phyloP scores from a whole-genome alignment of 768 basidiomycete species.

The Boletus coccyginus region DNA sequence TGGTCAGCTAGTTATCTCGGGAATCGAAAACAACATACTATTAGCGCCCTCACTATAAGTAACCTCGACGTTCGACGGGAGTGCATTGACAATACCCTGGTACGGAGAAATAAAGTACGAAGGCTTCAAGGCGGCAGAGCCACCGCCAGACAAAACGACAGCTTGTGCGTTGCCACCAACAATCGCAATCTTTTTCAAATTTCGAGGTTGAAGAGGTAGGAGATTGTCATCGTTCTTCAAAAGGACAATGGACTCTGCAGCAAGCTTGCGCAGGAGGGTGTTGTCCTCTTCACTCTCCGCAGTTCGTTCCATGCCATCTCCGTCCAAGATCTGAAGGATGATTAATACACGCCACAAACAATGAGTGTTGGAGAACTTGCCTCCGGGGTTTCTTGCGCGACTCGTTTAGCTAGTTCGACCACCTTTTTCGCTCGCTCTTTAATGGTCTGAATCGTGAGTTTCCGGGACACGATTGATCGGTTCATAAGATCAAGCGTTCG shows the following conservation, averaged over 20 bases:
- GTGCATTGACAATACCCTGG: slow-evolving; percentile 65
- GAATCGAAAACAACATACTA: slow-evolving; percentile 37
- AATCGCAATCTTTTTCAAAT: slow-evolving; percentile 68
- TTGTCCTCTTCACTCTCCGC: slow-evolving; percentile 61
- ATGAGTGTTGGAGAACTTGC: slow-evolving; percentile 28
- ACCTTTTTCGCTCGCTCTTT: slow-evolving; percentile 67
- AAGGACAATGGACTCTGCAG: slow-evolving; percentile 68
- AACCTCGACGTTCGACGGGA: slow-evolving; percentile 50
- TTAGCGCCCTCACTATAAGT: slow-evolving; percentile 68
- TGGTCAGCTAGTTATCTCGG: neutral
- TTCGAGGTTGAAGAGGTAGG: slow-evolving; percentile 34
- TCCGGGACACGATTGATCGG: slow-evolving; percentile 56
- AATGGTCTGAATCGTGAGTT: slow-evolving; percentile 61
- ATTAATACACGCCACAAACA: neutral
- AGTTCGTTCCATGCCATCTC: slow-evolving; percentile 65
- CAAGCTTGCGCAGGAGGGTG: slow-evolving; percentile 62
- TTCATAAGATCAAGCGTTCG: slow-evolving; percentile 65
- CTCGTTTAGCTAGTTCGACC: slow-evolving; percentile 66
- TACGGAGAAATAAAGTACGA: slow-evolving; percentile 77
- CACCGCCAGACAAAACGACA: slow-evolving; percentile 71
- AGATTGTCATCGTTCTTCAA: slow-evolving; percentile 63
- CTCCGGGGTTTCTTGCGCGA: slow-evolving; percentile 64
- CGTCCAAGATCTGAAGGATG: slow-evolving; percentile 56
- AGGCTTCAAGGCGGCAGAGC: slow-evolving; percentile 66
- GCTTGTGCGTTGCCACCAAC: slow-evolving; percentile 67